Percentiles rank a stretch among this genome's conserved stretches.
phyloP scores from a whole-genome alignment of 73 alveolate species.

The Tetrahymena elliotti region DNA sequence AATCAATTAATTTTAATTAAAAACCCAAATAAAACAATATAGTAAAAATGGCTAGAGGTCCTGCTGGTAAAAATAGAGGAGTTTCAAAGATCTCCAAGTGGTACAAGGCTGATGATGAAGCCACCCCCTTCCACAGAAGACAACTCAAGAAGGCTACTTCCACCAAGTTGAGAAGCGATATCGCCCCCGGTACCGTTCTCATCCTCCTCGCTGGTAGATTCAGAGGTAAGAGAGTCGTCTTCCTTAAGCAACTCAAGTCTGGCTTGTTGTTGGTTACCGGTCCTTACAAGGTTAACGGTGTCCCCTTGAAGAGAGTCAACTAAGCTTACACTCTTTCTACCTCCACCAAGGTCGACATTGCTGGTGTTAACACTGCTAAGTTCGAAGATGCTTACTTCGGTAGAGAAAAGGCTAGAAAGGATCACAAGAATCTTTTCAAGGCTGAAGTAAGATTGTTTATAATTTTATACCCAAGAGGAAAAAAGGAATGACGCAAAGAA shows the following conservation, averaged over 20 bases:
- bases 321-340: conserved; percentile 82
- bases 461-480: not conserved
- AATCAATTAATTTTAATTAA: not conserved
- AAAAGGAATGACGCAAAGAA: not conserved
- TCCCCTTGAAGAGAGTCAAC: conserved; percentile 87
- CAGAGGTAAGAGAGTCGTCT: conserved; percentile 93
- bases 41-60: not conserved
- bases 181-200: conserved; percentile 78
- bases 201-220: conserved; percentile 83
- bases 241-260: conserved; percentile 78
- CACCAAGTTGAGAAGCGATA: conserved; percentile 64
- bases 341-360: conserved; percentile 62
- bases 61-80: not conserved
- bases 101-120: conserved; percentile 44
- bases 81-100: conserved; percentile 15
- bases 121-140: conserved; percentile 35
- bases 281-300: conserved; percentile 93
- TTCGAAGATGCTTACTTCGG: conserved; percentile 44
- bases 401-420: conserved; percentile 15
- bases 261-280: conserved; percentile 92
- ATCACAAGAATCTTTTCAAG: not conserved
- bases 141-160: conserved; percentile 47
- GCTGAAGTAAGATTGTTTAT: not conserved
- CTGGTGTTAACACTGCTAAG: conserved; percentile 49
- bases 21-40: not conserved